These are phyloP conservation scores for Eleusine coracana DNA, from an alignment of 176 grass and related monocot species.

Conservation along the genomic window DNA sequence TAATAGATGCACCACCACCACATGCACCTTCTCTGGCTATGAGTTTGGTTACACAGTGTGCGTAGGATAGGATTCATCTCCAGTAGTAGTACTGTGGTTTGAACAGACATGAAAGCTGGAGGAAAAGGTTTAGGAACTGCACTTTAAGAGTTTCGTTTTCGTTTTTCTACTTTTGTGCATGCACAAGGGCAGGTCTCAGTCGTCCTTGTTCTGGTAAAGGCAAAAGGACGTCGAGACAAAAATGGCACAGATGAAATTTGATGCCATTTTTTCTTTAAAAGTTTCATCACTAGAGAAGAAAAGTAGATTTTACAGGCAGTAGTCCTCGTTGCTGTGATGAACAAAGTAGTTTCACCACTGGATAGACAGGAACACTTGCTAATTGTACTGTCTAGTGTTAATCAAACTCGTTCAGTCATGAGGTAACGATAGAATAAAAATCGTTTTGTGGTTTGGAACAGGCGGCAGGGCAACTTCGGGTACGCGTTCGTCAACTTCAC, in stretches of 20 bases:
- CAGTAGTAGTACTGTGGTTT: background rate
- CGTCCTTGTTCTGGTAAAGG: conserved; percentile 15
- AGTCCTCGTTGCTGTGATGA: too few relatives aligned
- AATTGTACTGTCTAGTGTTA: too few relatives aligned
- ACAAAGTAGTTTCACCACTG: too few relatives aligned
- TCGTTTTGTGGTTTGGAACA: background rate
- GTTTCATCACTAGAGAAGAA: too few relatives aligned
- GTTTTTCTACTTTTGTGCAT: background rate
- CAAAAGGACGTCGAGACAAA: conserved; percentile 15
- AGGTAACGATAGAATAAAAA: too few relatives aligned
- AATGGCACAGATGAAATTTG: background rate
- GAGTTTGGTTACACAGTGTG: too few relatives aligned
- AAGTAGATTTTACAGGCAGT: too few relatives aligned
- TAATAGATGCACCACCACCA: too few relatives aligned
- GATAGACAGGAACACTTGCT: too few relatives aligned
- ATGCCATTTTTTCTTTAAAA: background rate
- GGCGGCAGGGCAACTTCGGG: conserved; percentile 46
- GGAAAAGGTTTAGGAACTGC: background rate
- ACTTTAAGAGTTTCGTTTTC: background rate
- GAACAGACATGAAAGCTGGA: background rate
- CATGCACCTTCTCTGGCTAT: too few relatives aligned
- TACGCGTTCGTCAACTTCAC: conserved; percentile 90
- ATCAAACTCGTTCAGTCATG: too few relatives aligned
- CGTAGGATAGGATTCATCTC: too few relatives aligned
- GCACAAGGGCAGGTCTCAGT: background rate